Base-by-base conservation (phyloP, 2,329 filamentous ascomycete species). In the Aureobasidium mangrovei region DNA sequence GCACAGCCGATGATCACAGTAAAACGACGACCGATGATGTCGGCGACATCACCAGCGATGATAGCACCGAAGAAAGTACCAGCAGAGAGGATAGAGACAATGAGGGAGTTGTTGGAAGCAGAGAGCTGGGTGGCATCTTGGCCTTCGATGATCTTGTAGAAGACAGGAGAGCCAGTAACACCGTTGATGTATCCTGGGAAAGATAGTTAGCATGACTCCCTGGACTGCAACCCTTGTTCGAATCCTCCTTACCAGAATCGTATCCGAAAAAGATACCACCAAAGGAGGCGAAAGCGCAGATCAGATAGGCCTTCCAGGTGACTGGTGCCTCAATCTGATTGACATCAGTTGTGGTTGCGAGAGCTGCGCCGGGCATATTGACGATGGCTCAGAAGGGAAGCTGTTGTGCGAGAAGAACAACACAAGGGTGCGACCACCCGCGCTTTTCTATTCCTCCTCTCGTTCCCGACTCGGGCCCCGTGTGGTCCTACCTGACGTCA, bases 21-120 rank as follows among this genome's bases (percentile, higher is more conserved):
- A 67, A 76, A 81, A 63, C 84, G 84, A 67, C 85, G 83, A 61
- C 88, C 88, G 55, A 87, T 82, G 69, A 75, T 79, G 68, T 93
- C 88, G 60, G 87, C 81, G 58, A 91, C 67, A 67, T 89, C 85
- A 76, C 87, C 87, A 56, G 85, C 86, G 58, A 88, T 81, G 60
- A 91, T 65, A 55, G 88, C 84, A 67, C 87, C 83, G 58, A 89
- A 85, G 77, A 91, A 91, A 63, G 86, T 89, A 69, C 82, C 81
- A 35, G 52, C 45, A 46, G 87, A 91, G 54, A 91, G 80, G 62
- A 91, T 89, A 24, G 85, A 88, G 65, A 83, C 83, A 66, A 90
- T 84, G 48, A 85, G 73, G 24, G 81, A 83, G 58, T 74, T 75
- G 3, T 68, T 54, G 2, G 66, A 60, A 54, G 61, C 61, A 51